Base-by-base conservation (phyloP, 768 basidiomycete species). In the Mycena rosella region DNA sequence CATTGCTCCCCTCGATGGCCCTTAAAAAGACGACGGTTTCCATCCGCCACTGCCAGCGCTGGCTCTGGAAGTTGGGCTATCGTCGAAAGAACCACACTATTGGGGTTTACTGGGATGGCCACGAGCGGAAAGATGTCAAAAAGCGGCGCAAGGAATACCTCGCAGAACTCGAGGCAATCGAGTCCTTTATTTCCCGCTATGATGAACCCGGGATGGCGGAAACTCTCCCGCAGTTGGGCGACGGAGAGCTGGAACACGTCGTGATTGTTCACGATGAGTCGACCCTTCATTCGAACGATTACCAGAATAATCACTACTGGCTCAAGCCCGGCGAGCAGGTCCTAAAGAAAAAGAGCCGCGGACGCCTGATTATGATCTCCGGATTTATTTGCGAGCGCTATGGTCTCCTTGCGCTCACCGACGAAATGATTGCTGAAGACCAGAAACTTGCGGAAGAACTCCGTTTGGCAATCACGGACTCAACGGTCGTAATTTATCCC, bases 331-430 rank as follows among this genome's bases (percentile, higher is more conserved):
- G 63, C 3, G 57, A 74, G 47, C 69, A 69, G 65, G 63, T 65
- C 42, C 65, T 75, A 3, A 44, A 62, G 20, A 70, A 75, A 51
- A 75, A 75, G 29, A 65, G 73, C 3, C 59, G 69, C 24, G 74
- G 73, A 15, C 45, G 65, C 18, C 66, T 63, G 22, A 65, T 75
- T 34, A 73, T 74, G 59, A 53, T 74, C 26, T 75, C 68, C 0
- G 73, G 67, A 45, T 75, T 73, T 42, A 63, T 75, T 40, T 60
- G 60, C 32, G 67, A 75, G 38, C 60, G 60, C 17, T 68, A 68
- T 26, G 73, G 72, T 13, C 42, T 51, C 6, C 72, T 75, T 34
- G 63, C 53, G 10, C 57, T 75, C 24, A 65, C 53, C 3, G 51
- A 60, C 15, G 58, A 30, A 14, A 53, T 71, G 55, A 24, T 61